Percentiles rank a stretch among this genome's conserved stretches.
These are phyloP conservation scores for Fonsecaea monophora DNA, from an alignment of 2,329 filamentous ascomycete species.

Conservation along the genomic window DNA sequence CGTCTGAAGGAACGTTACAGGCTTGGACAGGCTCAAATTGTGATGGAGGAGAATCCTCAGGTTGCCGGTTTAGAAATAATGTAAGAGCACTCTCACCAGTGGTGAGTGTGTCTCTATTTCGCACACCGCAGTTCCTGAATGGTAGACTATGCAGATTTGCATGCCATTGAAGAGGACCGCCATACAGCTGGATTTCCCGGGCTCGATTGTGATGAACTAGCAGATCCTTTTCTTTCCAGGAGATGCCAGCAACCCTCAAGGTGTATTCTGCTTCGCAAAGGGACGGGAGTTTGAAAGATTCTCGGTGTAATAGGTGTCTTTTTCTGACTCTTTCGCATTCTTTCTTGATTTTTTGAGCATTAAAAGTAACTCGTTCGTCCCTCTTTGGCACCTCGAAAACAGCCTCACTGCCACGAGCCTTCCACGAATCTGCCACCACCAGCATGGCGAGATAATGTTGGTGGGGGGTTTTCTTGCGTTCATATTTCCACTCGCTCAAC, in stretches of 20 bases:
- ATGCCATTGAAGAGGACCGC: background rate
- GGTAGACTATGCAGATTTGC: background rate
- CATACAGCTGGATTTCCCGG: background rate
- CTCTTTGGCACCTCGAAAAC: slow-evolving; percentile 33
- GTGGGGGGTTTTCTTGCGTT: slow-evolving; percentile 32
- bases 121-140: background rate
- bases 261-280: slow-evolving; percentile 19
- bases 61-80: background rate
- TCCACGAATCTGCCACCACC: slow-evolving; percentile 17
- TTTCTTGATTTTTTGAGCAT: slow-evolving; percentile 29
- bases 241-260: slow-evolving; percentile 18
- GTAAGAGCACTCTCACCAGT: background rate
- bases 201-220: background rate
- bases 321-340: slow-evolving; percentile 34
- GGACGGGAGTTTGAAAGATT: slow-evolving; percentile 8
- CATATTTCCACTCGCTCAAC: slow-evolving; percentile 34
- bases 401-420: slow-evolving; percentile 10
- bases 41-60: background rate
- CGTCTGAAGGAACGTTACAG: background rate
- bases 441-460: slow-evolving; percentile 34
- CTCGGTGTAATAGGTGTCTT: slow-evolving; percentile 14
- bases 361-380: slow-evolving; percentile 16
- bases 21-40: background rate
- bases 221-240: slow-evolving; percentile 5
- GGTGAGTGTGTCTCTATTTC: background rate